Conservation (phyloP, 2,329 filamentous ascomycete genomes). For the Colletotrichum musicola region DNA sequence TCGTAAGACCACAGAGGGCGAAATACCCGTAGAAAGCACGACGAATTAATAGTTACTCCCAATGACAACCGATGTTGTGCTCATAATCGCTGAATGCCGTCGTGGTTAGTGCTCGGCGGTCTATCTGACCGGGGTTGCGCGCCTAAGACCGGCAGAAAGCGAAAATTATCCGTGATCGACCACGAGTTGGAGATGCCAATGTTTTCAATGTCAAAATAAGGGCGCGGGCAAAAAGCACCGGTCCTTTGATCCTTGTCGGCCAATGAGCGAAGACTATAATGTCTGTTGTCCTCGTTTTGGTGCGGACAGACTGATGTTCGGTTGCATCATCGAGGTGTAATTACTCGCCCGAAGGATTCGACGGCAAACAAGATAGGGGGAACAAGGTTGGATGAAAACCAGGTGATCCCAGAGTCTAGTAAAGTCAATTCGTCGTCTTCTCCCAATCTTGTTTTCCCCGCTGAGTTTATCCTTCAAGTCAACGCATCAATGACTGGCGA, state of each 20-base stretch:
- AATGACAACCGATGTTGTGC: too few relatives aligned
- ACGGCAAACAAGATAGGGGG: background rate
- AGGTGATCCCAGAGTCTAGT: background rate
- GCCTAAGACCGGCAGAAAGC: too few relatives aligned
- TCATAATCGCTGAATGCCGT: too few relatives aligned
- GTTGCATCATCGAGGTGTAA: background rate
- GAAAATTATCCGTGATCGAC: too few relatives aligned
- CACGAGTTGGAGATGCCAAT: background rate
- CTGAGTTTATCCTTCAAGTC: too few relatives aligned
- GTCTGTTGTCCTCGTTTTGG: background rate
- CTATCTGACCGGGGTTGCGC: too few relatives aligned
- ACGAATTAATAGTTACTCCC: too few relatives aligned
- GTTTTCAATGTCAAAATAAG: background rate
- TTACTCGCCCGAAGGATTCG: background rate
- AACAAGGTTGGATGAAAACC: background rate
- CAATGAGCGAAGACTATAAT: background rate
- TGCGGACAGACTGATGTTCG: background rate
- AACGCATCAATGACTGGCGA: too few relatives aligned
- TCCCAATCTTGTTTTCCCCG: too few relatives aligned
- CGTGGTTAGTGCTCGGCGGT: too few relatives aligned
- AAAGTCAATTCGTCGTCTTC: background rate
- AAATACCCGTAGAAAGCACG: too few relatives aligned
- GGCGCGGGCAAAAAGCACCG: background rate
- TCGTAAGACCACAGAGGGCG: too few relatives aligned
- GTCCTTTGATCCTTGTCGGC: background rate